A percentile compares a stretch with the other conserved stretches of the same genome.
Evolutionary conservation across 495 filamentous ascomycete genomes (phyloP).

Genomic region (Bacidia rubella): DNA sequence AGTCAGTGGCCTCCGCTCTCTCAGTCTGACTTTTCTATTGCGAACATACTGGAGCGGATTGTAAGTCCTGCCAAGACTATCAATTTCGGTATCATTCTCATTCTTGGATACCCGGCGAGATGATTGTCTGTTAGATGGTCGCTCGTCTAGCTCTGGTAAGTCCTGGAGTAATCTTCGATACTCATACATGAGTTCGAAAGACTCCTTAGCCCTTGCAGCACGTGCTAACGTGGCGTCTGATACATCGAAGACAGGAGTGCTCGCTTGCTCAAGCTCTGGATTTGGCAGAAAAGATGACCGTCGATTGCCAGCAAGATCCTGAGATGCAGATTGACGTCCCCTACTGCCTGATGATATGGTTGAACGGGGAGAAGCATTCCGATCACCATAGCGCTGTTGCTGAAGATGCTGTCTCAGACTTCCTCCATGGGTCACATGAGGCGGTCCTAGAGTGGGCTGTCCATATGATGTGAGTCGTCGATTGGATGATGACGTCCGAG

Average conservation of each 20-base stretch:
- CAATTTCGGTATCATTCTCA: background rate
- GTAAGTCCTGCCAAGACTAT: slow-evolving; percentile 44
- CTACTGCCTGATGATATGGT: slow-evolving; percentile 3
- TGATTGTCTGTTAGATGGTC: background rate
- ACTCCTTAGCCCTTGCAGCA: slow-evolving; percentile 62
- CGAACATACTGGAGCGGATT: slow-evolving; percentile 82
- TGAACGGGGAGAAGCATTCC: slow-evolving; percentile 41
- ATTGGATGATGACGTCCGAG: slow-evolving; percentile 28
- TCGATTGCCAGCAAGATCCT: background rate
- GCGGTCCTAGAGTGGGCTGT: slow-evolving; percentile 1
- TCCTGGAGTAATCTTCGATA: slow-evolving; percentile 64
- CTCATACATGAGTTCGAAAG: slow-evolving; percentile 67
- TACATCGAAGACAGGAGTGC: slow-evolving; percentile 42
- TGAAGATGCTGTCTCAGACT: slow-evolving; percentile 51
- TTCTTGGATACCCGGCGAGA: slow-evolving; percentile 4
- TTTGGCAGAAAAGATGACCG: background rate
- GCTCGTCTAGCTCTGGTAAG: slow-evolving; percentile 47
- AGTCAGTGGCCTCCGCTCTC: slow-evolving; percentile 57
- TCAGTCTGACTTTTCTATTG: slow-evolving; percentile 65
- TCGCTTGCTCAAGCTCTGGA: slow-evolving; percentile 1
- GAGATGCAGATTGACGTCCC: background rate
- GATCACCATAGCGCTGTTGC: slow-evolving; percentile 45
- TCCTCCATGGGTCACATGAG: slow-evolving; percentile 26
- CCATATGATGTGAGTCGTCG: slow-evolving; percentile 14
- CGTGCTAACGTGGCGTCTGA: slow-evolving; percentile 65